Evolutionary conservation across 179 eudicot genomes (phyloP).

Genomic region (Nepenthes alata): DNA sequence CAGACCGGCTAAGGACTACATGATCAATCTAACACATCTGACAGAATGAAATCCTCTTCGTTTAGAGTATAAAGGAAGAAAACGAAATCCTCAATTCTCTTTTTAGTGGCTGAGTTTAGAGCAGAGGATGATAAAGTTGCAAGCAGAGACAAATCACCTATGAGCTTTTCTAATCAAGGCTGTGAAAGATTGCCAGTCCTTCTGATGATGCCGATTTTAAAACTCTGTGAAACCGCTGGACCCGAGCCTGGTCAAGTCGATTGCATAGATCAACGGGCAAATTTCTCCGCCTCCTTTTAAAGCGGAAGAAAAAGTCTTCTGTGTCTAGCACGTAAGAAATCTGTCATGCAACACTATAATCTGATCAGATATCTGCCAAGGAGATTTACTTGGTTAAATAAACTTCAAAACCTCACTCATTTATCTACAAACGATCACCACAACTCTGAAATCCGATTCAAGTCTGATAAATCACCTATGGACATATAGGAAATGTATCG

Average conservation of each 20-base stretch:
- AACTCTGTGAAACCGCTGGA: constrained; percentile 43
- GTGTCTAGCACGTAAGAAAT: constrained; percentile 86
- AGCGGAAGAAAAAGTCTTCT: constrained; percentile 64
- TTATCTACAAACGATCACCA: too few relatives aligned
- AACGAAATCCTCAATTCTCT: not conserved
- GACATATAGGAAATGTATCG: too few relatives aligned
- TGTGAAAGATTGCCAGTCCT: constrained; percentile 1
- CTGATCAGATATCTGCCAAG: constrained; percentile 8
- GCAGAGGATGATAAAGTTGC: not conserved
- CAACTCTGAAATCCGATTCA: too few relatives aligned
- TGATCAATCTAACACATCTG: too few relatives aligned
- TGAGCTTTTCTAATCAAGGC: constrained; percentile 8
- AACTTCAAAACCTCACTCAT: too few relatives aligned
- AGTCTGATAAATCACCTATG: too few relatives aligned
- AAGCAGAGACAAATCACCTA: not conserved
- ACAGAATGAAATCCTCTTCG: too few relatives aligned
- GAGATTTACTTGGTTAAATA: too few relatives aligned
- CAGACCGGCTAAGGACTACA: too few relatives aligned
- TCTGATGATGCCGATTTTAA: constrained; percentile 21
- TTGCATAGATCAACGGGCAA: constrained; percentile 15
- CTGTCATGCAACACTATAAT: constrained; percentile 25
- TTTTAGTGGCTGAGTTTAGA: not conserved
- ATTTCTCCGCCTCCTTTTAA: constrained; percentile 27
- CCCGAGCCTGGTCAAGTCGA: constrained; percentile 23
- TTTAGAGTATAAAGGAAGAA: too few relatives aligned